phyloP scores from a whole-genome alignment of 73 alveolate genomes.

The Stentor roeselii region DNA sequence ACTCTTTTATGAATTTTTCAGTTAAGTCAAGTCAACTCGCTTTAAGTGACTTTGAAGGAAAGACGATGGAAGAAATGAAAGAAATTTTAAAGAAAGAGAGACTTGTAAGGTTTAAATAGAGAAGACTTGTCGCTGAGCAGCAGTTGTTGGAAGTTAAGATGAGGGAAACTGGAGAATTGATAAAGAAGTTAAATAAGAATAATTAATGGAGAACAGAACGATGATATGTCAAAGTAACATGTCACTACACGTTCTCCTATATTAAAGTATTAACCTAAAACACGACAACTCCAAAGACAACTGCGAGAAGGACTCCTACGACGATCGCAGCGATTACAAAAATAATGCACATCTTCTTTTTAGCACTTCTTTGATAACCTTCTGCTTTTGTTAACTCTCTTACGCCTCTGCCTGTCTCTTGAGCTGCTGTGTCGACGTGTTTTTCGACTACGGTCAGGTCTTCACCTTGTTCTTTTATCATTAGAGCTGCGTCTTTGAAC shows the following conservation, averaged over 20 bases:
- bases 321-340: conserved; percentile 3
- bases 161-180: neutral
- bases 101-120: neutral
- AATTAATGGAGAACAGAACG: neutral
- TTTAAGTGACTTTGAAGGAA: neutral
- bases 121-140: neutral
- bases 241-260: neutral
- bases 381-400: conserved; percentile 6
- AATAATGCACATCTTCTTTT: neutral
- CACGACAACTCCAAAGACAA: conserved; percentile 1
- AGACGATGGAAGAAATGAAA: neutral
- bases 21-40: too few relatives aligned
- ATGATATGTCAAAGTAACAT: neutral
- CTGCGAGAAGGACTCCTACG: neutral
- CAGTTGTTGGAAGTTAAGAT: neutral
- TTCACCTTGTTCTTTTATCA: conserved; percentile 1
- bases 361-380: neutral
- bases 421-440: neutral
- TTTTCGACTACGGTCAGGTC: neutral
- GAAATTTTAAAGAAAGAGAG: neutral
- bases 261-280: neutral
- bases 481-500: conserved; percentile 9
- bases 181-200: too few relatives aligned
- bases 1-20: too few relatives aligned
- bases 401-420: conserved; percentile 15